These are phyloP conservation scores for Colletotrichum sp. DNA, from an alignment of 2,329 filamentous ascomycete species.

Conservation along the genomic window DNA sequence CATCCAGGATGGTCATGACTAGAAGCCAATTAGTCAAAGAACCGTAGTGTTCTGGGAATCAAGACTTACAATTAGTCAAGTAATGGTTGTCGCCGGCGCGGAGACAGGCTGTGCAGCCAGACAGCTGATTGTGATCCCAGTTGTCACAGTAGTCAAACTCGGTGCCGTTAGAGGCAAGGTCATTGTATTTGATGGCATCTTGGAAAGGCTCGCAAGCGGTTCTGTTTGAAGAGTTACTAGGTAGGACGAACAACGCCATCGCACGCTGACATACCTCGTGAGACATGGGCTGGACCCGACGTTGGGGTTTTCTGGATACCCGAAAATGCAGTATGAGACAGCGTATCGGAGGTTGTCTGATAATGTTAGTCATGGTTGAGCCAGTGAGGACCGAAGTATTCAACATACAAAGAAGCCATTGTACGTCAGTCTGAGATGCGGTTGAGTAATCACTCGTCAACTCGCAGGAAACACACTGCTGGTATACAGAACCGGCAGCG, in stretches of 20 bases:
- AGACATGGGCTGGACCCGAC: constrained; percentile 51
- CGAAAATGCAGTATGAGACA: constrained; percentile 60
- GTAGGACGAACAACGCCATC: neutral
- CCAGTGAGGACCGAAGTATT: neutral
- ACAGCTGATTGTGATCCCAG: constrained; percentile 46
- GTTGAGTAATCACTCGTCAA: constrained; percentile 51
- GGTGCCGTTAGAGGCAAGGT: constrained; percentile 49
- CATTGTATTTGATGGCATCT: constrained; percentile 52
- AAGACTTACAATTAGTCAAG: constrained; percentile 59
- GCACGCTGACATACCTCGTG: constrained; percentile 48
- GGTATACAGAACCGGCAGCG: constrained; percentile 52
- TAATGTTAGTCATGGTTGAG: neutral
- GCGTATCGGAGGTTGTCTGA: constrained; percentile 65
- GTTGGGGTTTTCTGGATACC: constrained; percentile 46
- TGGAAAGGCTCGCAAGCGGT: constrained; percentile 57
- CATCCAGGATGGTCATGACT: constrained; percentile 58
- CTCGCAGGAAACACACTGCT: constrained; percentile 59
- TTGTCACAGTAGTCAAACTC: constrained; percentile 59
- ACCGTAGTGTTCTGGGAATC: neutral
- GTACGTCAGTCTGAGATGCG: constrained; percentile 54
- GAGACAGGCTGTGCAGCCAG: constrained; percentile 56
- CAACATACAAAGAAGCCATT: constrained; percentile 60
- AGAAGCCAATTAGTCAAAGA: constrained; percentile 1
- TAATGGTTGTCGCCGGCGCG: constrained; percentile 38
- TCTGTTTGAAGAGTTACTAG: constrained; percentile 33